Evolutionary conservation across 345 rosid genomes (phyloP), one percentile per base, ranked within the genome.

Genomic region (Stellera chamaejasme): DNA sequence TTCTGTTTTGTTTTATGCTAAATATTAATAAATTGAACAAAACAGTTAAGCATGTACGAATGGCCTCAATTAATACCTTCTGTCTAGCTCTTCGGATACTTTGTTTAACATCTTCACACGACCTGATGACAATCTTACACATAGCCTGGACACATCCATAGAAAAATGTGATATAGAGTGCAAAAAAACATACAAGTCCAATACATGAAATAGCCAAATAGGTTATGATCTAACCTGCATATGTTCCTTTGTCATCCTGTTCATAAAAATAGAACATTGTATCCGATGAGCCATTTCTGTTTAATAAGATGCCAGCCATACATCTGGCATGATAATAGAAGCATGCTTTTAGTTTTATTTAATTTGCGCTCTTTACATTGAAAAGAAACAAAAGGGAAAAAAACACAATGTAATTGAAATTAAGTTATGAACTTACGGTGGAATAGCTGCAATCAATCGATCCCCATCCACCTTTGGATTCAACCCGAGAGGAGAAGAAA

Each of bases 221-320:
- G 44, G 49, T 47, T 23, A 27, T 39, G 32, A 65, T 27, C 74
- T 71, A 60, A 87, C 97, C 87, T 79, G 87, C 52, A 78, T 72
- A 81, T 92, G 96, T 77, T 91, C 98, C 71, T 91, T 85, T 58
- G 98, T 91, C 75, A 84, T 82, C 72, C 98, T 92, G 85, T 47
- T 15, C 62, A 68, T 39, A 59, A 57, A 54, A 45, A 39, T 10
- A 49, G 32, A 48, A 55, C 64, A 56, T 32, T 9, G 50, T 15
- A 48, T 73, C 44, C 66, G 49, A 43, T 50, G 53, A 39, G 32
- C 66, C 5, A 32, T 32, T 32, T 32, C 5, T 4, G 39, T 32
- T 32, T 32, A 8, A 32, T 5, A 8, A 32, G 9, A 32, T 8
- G 23, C 39, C 39, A 32, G 9, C 3, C 39, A 32, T 32, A 32